Evolutionary conservation across 129 eudicot species (phyloP), one percentile per base, ranked within the genome.

Genomic region (Erigeron canadensis): DNA sequence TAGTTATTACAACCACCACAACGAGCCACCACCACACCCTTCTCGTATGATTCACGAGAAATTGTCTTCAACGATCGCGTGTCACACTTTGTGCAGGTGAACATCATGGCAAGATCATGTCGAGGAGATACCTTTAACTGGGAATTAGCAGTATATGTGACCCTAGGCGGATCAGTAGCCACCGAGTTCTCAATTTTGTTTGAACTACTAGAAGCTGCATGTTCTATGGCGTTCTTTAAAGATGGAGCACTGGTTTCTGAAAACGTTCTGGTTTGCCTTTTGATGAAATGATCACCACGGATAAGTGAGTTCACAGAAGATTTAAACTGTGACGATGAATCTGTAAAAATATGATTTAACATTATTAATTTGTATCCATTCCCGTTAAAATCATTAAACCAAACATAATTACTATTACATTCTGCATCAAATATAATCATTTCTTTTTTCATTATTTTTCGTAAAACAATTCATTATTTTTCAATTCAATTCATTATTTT

Each of bases 21-120:
- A 45, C 92, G 84, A 51, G 87, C 96, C 67, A 93, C 91, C 51
- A 93, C 98, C 59, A 87, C 90, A 22, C 98, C 98, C 59, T 89
- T 89, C 42, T 93, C 98, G 40, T 93, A 93, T 10, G 96, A 93
- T 40, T 89, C 95, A 8, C 96, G 89, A 57, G 95, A 89, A 44
- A 86, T 70, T 21, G 95, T 89, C 83, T 93, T 93, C 79, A 89
- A 66, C 1, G 86, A 83, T 77, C 98, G 81, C 6, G 95, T 84
- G 18, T 93, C 95, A 76, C 98, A 93, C 10, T 87, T 91, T 73
- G 77, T 87, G 83, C 98, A 93, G 1, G 98, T 93, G 65, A 85
- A 93, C 55, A 93, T 74, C 91, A 93, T 85, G 16, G 87, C 95
- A 57, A 89, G 88, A 74, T 93, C 92, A 72, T 93, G 98, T 42